Base-by-base conservation (phyloP, 2,329 filamentous ascomycete genomes). In the Fusarium protoensiforme region DNA sequence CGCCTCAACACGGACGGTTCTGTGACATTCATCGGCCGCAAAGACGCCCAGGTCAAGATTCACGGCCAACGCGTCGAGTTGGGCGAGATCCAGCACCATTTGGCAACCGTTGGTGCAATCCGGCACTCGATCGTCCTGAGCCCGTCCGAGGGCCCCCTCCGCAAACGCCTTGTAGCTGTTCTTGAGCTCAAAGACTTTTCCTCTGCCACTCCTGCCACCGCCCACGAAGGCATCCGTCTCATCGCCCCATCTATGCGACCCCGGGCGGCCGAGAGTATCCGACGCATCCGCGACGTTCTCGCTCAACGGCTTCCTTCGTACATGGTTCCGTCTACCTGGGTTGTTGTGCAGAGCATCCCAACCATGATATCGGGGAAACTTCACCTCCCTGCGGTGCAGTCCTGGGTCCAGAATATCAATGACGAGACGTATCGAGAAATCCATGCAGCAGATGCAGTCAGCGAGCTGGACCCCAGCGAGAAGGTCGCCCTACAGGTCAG, bases 341-440 rank as follows among this genome's bases (percentile, higher is more conserved):
- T 69, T 8, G 46, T 69, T 3, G 46, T 69, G 2, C 41, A 61
- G 27, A 65, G 53, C 11, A 63, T 69, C n/a, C 67, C 67, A 8
- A 61, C 61, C 24, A 57, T 67, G 33, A 66, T 67, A n/a, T 67
- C 67, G 18, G 67, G 67, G 7, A 69, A 67, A 13, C 67, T 69
- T n/a, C 27, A 67, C 35, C 59, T 61, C 27, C 53, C 57, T 0
- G 46, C 57, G 2, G 64, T 62, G 2, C 57, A 61, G 7, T 46
- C n/a, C 11, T 64, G 51, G 51, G 38, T 36, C 4, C 36, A 58
- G 38, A 38, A 57, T 4, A 58, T 64, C 1, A 46, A 22, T 1
- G 29, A 58, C 1, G 31, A 46, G 51, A 64, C 38, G 5, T 64
- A 65, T 43, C 64, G 51, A 9, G 36, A 59, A n/a, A 59, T 59